These are phyloP conservation scores for Lupinus albus DNA, from an alignment of 306 rosid species.

Conservation along the genomic window DNA sequence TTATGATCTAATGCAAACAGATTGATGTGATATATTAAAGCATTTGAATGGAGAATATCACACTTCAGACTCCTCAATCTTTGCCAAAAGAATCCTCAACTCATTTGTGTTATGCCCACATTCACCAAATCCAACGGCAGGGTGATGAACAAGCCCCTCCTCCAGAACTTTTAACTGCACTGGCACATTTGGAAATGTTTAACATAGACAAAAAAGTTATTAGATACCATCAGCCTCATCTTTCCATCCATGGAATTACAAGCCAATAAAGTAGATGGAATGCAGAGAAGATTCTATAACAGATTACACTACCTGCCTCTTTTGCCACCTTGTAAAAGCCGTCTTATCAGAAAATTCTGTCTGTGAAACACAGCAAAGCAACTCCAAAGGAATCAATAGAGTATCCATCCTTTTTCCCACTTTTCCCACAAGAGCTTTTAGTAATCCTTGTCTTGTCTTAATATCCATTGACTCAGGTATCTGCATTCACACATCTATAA, in stretches of 20 bases:
- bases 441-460: slow-evolving; percentile 89
- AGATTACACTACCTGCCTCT: slow-evolving; percentile 80
- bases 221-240: slow-evolving; percentile 38
- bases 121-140: slow-evolving; percentile 91
- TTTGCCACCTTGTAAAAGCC: slow-evolving; percentile 93
- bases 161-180: slow-evolving; percentile 84
- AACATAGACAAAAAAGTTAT: slow-evolving; percentile 26
- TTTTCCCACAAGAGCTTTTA: slow-evolving; percentile 92
- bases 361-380: slow-evolving; percentile 83
- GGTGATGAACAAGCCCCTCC: slow-evolving; percentile 93
- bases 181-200: slow-evolving; percentile 40
- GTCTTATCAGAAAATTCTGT: slow-evolving; percentile 97
- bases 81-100: slow-evolving; percentile 86
- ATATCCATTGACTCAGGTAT: slow-evolving; percentile 88
- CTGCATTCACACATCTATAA: slow-evolving; percentile 51
- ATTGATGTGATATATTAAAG: slow-evolving; percentile 26
- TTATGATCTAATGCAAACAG: slow-evolving; percentile 22
- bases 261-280: slow-evolving; percentile 27
- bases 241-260: slow-evolving; percentile 38
- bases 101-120: slow-evolving; percentile 87
- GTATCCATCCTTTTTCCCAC: slow-evolving; percentile 96
- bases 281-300: slow-evolving; percentile 27
- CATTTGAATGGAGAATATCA: slow-evolving; percentile 35
- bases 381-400: slow-evolving; percentile 87
- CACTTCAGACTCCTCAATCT: slow-evolving; percentile 98